Percentiles rank a stretch among this genome's conserved stretches.
Evolutionary conservation across 257 asterid species (phyloP).

Genomic region (Catharanthus roseus): DNA sequence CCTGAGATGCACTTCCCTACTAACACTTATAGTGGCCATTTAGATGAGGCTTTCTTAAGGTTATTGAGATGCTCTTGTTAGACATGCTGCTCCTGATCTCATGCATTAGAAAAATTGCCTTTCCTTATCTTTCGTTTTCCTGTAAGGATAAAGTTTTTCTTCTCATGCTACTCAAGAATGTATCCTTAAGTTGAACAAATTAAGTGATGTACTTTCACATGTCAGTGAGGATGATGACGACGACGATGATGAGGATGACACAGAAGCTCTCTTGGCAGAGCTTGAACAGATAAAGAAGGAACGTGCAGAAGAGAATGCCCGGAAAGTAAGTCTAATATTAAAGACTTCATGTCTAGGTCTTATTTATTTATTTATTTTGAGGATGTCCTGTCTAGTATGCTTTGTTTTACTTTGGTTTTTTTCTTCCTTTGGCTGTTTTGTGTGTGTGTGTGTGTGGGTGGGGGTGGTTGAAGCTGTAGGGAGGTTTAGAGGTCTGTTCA

Average conservation of each 20-base stretch:
- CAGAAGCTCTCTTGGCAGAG: slow-evolving; percentile 88
- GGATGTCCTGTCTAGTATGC: neutral
- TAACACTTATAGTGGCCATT: neutral
- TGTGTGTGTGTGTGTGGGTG: too few species aligned
- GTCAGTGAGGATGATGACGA: slow-evolving; percentile 48
- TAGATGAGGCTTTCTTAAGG: neutral
- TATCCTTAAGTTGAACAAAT: neutral
- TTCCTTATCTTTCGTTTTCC: neutral
- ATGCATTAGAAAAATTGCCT: neutral
- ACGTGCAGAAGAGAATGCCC: slow-evolving; percentile 76
- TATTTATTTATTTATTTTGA: too few species aligned
- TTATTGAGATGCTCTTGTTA: neutral
- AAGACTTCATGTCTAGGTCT: too few species aligned
- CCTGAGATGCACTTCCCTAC: neutral
- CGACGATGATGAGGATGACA: slow-evolving; percentile 70
- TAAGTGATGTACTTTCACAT: slow-evolving; percentile 7
- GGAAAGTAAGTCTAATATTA: slow-evolving; percentile 45
- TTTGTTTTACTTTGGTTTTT: neutral
- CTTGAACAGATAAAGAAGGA: slow-evolving; percentile 89
- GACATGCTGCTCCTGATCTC: neutral
- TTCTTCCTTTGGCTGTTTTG: neutral
- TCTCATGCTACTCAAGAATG: neutral
- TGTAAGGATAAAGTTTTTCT: neutral
- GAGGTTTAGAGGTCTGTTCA: neutral
- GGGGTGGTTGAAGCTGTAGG: too few species aligned